Conservation (phyloP, 257 asterid genomes). For the Echium plantagineum region DNA sequence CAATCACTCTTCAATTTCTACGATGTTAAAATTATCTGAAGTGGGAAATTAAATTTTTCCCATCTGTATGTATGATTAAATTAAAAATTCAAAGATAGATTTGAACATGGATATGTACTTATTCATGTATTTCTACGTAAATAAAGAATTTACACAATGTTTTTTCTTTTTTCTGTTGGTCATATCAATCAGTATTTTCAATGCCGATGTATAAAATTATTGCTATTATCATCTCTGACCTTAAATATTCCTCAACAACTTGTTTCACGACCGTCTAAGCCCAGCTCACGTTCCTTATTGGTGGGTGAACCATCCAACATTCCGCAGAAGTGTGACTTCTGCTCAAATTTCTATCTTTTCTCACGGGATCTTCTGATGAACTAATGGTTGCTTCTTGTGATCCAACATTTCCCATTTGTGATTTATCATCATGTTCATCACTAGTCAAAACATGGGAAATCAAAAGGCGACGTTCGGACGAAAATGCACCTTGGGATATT, state of each 20-base stretch:
- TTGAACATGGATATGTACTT: background rate
- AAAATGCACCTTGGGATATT: background rate
- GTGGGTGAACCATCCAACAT: too few species aligned
- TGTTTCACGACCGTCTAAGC: too few species aligned
- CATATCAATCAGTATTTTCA: slow-evolving; percentile 10
- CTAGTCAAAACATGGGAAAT: slow-evolving; percentile 24
- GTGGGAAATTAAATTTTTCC: too few species aligned
- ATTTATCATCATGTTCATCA: slow-evolving; percentile 22
- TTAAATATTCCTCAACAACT: slow-evolving; percentile 36
- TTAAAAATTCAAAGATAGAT: background rate
- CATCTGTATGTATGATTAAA: background rate
- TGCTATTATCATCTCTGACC: slow-evolving; percentile 32
- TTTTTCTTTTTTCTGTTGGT: slow-evolving; percentile 2
- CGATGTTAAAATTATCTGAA: too few species aligned
- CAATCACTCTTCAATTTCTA: too few species aligned
- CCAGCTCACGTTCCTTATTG: too few species aligned
- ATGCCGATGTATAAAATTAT: slow-evolving; percentile 17
- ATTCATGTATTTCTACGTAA: slow-evolving; percentile 3
- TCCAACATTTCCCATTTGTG: slow-evolving; percentile 6
- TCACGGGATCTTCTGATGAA: slow-evolving; percentile 22
- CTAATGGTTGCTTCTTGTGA: slow-evolving; percentile 3
- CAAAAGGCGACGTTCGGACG: slow-evolving; percentile 6
- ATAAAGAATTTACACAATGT: background rate
- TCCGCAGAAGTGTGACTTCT: slow-evolving; percentile 17
- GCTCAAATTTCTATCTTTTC: slow-evolving; percentile 14